Conservation (phyloP, 2,329 filamentous ascomycete genomes). For the Xylaria sp. region DNA sequence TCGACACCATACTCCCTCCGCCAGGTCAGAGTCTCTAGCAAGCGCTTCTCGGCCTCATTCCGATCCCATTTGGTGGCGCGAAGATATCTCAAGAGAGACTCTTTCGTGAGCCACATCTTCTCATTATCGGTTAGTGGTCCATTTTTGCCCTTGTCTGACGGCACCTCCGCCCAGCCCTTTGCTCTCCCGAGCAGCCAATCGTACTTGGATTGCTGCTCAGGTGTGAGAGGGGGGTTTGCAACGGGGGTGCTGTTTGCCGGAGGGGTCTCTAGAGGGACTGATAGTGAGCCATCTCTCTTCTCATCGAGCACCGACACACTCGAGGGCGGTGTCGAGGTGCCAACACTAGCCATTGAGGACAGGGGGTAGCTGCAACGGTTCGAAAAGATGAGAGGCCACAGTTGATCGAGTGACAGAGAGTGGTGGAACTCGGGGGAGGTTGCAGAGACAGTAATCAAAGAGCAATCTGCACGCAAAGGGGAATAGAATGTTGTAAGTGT, state of each 20-base stretch:
- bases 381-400: background rate
- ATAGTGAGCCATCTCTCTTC: slow-evolving; percentile 47
- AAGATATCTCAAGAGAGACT: slow-evolving; percentile 92
- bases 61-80: slow-evolving; percentile 92
- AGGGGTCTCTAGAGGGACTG: slow-evolving; percentile 69
- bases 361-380: background rate
- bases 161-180: slow-evolving; percentile 75
- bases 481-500: background rate
- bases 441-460: background rate
- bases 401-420: background rate
- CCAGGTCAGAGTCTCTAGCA: slow-evolving; percentile 86
- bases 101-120: slow-evolving; percentile 88
- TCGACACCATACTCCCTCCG: slow-evolving; percentile 88
- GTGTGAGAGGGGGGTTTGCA: slow-evolving; percentile 69
- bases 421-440: background rate
- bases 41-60: slow-evolving; percentile 78
- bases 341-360: slow-evolving; percentile 29
- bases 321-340: slow-evolving; percentile 29
- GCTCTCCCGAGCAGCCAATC: slow-evolving; percentile 76
- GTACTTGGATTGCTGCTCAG: slow-evolving; percentile 86
- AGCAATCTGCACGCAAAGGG: background rate
- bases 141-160: slow-evolving; percentile 63
- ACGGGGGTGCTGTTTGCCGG: slow-evolving; percentile 66
- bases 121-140: slow-evolving; percentile 81
- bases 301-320: slow-evolving; percentile 35